phyloP scores from a whole-genome alignment of 805 yeast species.

The Lipomyces chichibuensis region DNA sequence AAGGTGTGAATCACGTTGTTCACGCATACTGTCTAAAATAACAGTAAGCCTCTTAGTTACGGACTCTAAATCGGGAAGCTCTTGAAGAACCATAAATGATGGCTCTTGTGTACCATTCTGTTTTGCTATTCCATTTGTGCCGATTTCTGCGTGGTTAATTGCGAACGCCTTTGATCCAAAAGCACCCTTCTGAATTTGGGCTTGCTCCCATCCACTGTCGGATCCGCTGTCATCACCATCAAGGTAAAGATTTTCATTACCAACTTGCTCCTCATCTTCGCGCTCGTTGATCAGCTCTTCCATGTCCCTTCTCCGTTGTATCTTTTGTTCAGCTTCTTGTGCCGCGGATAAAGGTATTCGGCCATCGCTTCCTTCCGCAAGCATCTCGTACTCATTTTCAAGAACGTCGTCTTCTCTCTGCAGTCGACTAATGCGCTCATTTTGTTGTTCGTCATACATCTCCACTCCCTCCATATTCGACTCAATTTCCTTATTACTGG shows the following conservation, averaged over 20 bases:
- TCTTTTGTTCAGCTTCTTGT: slow-evolving; percentile 26
- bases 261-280: slow-evolving; percentile 23
- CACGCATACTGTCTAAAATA: slow-evolving; percentile 19
- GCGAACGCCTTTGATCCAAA: slow-evolving; percentile 15
- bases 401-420: slow-evolving; percentile 26
- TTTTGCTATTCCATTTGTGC: background rate
- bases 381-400: slow-evolving; percentile 30
- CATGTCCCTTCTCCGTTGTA: slow-evolving; percentile 21
- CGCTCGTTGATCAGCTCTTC: slow-evolving; percentile 27
- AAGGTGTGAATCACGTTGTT: slow-evolving; percentile 19
- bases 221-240: slow-evolving; percentile 20
- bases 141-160: background rate
- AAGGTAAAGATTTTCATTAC: slow-evolving; percentile 15
- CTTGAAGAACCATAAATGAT: slow-evolving; percentile 16
- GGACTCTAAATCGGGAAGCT: slow-evolving; percentile 26
- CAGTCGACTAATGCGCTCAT: slow-evolving; percentile 9
- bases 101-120: background rate
- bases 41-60: slow-evolving; percentile 21
- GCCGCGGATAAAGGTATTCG: slow-evolving; percentile 32
- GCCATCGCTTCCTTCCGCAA: slow-evolving; percentile 35
- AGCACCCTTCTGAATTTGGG: slow-evolving; percentile 30
- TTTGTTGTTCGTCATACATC: background rate
- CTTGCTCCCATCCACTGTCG: slow-evolving; percentile 33
- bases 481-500: slow-evolving; percentile 5
- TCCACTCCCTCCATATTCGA: slow-evolving; percentile 19